A percentile compares a stretch with the other conserved stretches of the same genome.
Evolutionary conservation across 148 eudicot species (phyloP).

Genomic region (Cornus controversa): DNA sequence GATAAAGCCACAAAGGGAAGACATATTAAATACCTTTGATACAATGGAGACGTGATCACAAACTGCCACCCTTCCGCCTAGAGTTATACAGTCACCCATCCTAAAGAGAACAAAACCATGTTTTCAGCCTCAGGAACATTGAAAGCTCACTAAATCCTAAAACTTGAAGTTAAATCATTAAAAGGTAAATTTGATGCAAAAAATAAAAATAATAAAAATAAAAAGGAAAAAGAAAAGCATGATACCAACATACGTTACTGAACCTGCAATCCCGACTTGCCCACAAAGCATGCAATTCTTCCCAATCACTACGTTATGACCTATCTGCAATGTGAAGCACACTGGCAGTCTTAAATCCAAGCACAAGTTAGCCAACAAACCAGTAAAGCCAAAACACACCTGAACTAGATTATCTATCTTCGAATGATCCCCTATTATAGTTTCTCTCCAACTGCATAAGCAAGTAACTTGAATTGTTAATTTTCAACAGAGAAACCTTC

Average conservation of each 20-base stretch:
- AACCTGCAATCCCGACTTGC: conserved; percentile 94
- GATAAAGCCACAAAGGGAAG: not conserved
- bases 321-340: conserved; percentile 58
- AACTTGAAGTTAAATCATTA: not conserved
- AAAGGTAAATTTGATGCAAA: not conserved
- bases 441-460: conserved; percentile 89
- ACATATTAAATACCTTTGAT: conserved; percentile 51
- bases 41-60: conserved; percentile 80
- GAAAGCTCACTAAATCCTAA: not conserved
- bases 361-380: not conserved
- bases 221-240: conserved; percentile 1
- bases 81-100: conserved; percentile 72
- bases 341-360: not conserved
- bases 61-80: conserved; percentile 86
- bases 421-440: conserved; percentile 67
- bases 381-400: conserved; percentile 38
- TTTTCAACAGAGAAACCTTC: not conserved
- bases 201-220: too few species aligned
- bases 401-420: conserved; percentile 96
- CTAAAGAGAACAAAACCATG: conserved; percentile 30
- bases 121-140: not conserved
- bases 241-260: conserved; percentile 61
- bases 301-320: conserved; percentile 82
- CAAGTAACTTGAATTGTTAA: not conserved
- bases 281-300: conserved; percentile 79